Base-by-base conservation (phyloP, 1,139 yeast species). In the Schwanniomyces etchellsii region DNA sequence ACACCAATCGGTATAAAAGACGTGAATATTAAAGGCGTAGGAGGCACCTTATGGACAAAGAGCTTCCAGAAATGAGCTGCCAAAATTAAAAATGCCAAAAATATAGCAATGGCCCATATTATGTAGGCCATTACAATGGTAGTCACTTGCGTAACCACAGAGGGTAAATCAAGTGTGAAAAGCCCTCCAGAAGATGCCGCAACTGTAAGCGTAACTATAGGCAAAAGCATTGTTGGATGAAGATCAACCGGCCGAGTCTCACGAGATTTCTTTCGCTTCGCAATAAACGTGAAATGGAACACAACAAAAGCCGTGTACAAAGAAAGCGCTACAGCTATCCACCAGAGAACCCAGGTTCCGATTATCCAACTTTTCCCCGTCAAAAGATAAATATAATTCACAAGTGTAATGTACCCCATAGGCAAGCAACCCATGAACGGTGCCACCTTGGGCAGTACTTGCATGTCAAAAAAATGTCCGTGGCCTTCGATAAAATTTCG, bases 141-240 rank as follows among this genome's bases (percentile, higher is more conserved):
- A 17, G 79, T 55, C 5, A 76, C 48, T 40, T 73, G 64, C 39
- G 70, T 61, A 33, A 52, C 52, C 5, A 40, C 35, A 2, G 45
- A 34, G 2, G 76, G 80, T 26, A 75, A 60, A 29, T 51, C 57
- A 11, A 53, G 50, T 21, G 59, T 65, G 22, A 85, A 61, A 1
- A 72, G 35, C 3, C 75, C 76, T 2, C 93, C 91, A 9, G 76
- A 64, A 1, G 93, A 72, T 0, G 88, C 65, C 3, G 76, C 73
- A 35, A 86, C 95, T 1, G 86, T 83, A 24, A 83, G 55, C 1
- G 95, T 71, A 14, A 86, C 93, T 9, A 83, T 66, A 1, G 94
- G 91, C 30, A 86, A 60, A 23, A 86, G 51, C 15, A 69, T 57
- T 4, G 74, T 64, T 16, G 80, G 67, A 37, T 61, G 58, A 28